These are phyloP conservation scores for Sarocladium strictum DNA, from an alignment of 2,329 filamentous ascomycete species.

Conservation along the genomic window DNA sequence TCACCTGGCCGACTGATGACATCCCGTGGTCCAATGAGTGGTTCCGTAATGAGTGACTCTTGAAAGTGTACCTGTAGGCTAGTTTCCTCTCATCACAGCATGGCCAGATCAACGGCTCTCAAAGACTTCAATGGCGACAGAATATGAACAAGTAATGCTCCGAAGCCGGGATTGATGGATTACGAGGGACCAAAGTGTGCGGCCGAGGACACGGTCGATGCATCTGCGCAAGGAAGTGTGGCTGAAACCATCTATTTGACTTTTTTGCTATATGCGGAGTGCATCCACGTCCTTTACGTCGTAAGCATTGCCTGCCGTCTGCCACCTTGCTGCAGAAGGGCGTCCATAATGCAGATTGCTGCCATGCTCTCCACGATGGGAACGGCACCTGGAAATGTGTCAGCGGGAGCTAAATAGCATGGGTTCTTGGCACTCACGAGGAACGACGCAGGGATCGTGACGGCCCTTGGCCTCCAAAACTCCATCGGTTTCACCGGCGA, in stretches of 20 bases:
- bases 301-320: background rate
- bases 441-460: conserved; percentile 90
- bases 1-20: too few species aligned
- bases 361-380: conserved; percentile 92
- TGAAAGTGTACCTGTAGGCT: too few species aligned
- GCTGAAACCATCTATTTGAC: background rate
- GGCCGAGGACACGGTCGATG: background rate
- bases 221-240: background rate
- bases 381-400: conserved; percentile 47
- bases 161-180: too few species aligned
- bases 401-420: background rate
- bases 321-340: conserved; percentile 25
- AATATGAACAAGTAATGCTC: too few species aligned
- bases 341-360: conserved; percentile 79
- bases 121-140: conserved; percentile 31
- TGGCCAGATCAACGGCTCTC: conserved; percentile 24
- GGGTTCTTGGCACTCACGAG: conserved; percentile 35
- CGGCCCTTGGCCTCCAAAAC: conserved; percentile 85
- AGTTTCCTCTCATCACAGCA: too few species aligned
- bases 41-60: too few species aligned
- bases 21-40: too few species aligned
- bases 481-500: conserved; percentile 65
- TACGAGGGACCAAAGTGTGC: too few species aligned
- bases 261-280: background rate
- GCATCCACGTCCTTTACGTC: background rate